Base-by-base conservation (phyloP, 306 rosid genomes). In the Inga laurina region DNA sequence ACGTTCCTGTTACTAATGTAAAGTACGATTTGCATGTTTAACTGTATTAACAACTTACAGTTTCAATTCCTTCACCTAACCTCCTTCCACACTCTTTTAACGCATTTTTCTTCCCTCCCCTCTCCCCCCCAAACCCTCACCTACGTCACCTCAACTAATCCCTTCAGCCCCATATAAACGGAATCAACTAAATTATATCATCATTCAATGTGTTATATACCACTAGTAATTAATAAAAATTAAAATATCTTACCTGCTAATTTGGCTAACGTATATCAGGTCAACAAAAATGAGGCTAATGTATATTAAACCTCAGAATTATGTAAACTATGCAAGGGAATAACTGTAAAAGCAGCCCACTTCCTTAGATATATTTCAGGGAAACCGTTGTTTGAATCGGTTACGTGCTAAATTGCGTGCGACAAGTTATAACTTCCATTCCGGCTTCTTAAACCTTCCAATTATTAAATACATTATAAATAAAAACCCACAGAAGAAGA, bases 391-490 rank as follows among this genome's bases (percentile, higher is more conserved):
- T 72, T 62, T 52, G 74, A 81, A 43, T 85, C 83, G 35, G 92
- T 89, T 85, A 78, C 78, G 70, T 34, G 8, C 43, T 78, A 82
- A 49, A 4, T 5, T 14, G 18, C 54, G 75, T n/a, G 57, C 46
- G 72, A 85, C 82, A 77, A 82, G 90, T 89, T 89, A 89, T 80
- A 89, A 86, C 90, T 64, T 76, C 82, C 84, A 69, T 51, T 7
- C 35, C 43, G 54, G 46, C n/a, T 65, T 34, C 78, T 37, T 54
- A 79, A 85, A 61, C 78, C 78, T 81, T 56, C 14, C 2, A 12
- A 62, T 44, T 44, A 48, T 22, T 61, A 22, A 61, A 64, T 30
- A 5, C 66, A 24, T 0, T 10, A 61, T 22, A 59, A 9, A 13
- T n/a, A 64, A 64, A 30, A 64, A 27, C 16, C 70, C 16, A 27